Percentiles rank a stretch among this genome's conserved stretches.
Evolutionary conservation across 73 alveolate species (phyloP).

Genomic region (Stentor coeruleus): DNA sequence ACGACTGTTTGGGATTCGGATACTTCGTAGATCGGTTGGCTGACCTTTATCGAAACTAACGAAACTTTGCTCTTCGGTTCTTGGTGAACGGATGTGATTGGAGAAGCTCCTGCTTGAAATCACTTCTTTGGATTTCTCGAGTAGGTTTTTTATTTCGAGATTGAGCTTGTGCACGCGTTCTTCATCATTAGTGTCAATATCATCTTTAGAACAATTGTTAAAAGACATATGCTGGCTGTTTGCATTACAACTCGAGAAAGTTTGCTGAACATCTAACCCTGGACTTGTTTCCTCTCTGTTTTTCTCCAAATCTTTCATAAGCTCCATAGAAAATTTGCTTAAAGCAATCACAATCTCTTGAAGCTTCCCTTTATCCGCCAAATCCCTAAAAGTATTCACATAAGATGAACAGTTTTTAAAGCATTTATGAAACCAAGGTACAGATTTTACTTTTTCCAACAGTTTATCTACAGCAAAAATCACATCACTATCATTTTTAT

Average conservation of each 20-base stretch:
- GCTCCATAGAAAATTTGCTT: background rate
- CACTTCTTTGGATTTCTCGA: background rate
- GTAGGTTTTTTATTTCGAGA: background rate
- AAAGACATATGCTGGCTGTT: background rate
- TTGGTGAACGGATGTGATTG: background rate
- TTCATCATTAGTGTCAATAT: background rate
- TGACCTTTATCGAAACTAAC: background rate
- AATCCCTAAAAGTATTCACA: background rate
- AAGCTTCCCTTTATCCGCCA: background rate
- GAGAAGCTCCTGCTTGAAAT: background rate
- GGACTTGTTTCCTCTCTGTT: background rate
- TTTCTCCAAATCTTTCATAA: background rate
- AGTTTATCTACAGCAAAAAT: background rate
- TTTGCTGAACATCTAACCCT: background rate
- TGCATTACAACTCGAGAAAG: background rate
- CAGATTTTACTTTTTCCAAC: background rate
- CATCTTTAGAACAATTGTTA: background rate
- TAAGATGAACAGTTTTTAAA: background rate
- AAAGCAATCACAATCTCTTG: background rate
- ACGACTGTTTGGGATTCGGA: background rate
- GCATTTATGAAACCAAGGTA: background rate
- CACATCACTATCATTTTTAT: background rate
- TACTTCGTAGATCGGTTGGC: background rate
- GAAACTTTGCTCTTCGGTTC: background rate
- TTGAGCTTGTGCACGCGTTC: background rate